phyloP scores from a whole-genome alignment of 176 grass and related monocot species.

The Thalia dealbata region DNA sequence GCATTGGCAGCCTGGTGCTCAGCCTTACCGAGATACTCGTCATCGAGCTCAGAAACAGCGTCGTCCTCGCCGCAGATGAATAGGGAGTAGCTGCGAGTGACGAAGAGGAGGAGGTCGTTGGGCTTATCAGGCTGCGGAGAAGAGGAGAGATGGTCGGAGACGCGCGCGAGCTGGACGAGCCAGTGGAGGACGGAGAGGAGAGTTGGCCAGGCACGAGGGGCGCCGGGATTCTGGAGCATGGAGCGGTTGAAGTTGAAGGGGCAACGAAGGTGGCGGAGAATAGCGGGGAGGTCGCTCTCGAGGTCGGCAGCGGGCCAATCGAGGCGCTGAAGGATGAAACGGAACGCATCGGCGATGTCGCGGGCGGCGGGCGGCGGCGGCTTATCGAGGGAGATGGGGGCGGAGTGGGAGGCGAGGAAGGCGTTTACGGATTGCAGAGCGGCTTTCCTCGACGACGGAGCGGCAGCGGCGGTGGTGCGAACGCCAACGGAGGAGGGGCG shows the following conservation, averaged over 20 bases:
- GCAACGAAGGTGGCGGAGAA: slow-evolving; percentile 38
- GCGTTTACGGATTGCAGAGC: slow-evolving; percentile 55
- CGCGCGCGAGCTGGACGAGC: slow-evolving; percentile 43
- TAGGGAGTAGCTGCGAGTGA: slow-evolving; percentile 35
- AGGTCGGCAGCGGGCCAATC: slow-evolving; percentile 20
- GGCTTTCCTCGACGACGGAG: slow-evolving; percentile 27
- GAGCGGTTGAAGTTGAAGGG: slow-evolving; percentile 53
- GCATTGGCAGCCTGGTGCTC: slow-evolving; percentile 7
- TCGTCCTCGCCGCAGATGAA: slow-evolving; percentile 47
- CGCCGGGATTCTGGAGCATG: slow-evolving; percentile 61
- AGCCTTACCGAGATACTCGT: slow-evolving; percentile 46
- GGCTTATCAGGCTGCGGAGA: not conserved
- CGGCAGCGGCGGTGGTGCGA: slow-evolving; percentile 22
- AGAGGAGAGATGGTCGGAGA: slow-evolving; percentile 1
- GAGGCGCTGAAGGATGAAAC: slow-evolving; percentile 30
- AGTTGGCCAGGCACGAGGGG: slow-evolving; percentile 70
- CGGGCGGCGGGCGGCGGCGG: slow-evolving; percentile 42
- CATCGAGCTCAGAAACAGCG: slow-evolving; percentile 39
- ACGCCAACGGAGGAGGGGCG: slow-evolving; percentile 33
- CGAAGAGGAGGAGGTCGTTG: slow-evolving; percentile 38
- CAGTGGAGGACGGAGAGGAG: slow-evolving; percentile 67
- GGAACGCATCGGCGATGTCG: slow-evolving; percentile 58
- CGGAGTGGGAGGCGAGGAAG: slow-evolving; percentile 35
- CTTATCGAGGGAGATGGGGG: slow-evolving; percentile 38
- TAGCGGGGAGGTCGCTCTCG: slow-evolving; percentile 42